Evolutionary conservation across 140 eudicot genomes (phyloP).

Genomic region (Senecio squalidus): DNA sequence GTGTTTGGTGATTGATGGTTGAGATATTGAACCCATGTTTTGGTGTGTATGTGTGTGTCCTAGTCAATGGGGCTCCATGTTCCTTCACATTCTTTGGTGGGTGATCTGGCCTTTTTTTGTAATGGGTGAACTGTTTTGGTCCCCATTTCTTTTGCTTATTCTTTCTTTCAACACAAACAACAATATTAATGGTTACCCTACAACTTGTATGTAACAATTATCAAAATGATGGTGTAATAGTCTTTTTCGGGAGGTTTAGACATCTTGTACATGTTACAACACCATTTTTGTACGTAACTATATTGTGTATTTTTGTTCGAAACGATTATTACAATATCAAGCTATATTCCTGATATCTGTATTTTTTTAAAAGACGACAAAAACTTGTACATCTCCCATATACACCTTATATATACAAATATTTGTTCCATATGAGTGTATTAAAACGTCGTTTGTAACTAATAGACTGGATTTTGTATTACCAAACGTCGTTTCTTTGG

Average conservation of each 20-base stretch:
- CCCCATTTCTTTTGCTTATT: conserved; percentile 14
- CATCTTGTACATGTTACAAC: not conserved
- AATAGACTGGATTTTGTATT: too few relatives aligned
- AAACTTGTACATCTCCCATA: too few relatives aligned
- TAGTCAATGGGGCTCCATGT: conserved; percentile 24
- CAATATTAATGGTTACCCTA: conserved; percentile 8
- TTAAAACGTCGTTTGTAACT: too few relatives aligned
- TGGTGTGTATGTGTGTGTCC: conserved; percentile 15
- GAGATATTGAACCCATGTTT: conserved; percentile 10
- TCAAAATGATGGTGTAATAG: not conserved
- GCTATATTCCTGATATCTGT: too few relatives aligned
- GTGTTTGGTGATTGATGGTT: conserved; percentile 20
- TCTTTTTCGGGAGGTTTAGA: not conserved
- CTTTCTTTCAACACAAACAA: conserved; percentile 21
- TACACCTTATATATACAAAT: too few relatives aligned
- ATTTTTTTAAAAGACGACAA: too few relatives aligned
- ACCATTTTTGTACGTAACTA: not conserved
- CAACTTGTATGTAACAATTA: not conserved
- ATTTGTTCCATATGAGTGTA: too few relatives aligned
- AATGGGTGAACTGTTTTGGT: conserved; percentile 33
- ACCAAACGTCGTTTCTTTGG: too few relatives aligned
- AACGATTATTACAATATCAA: too few relatives aligned
- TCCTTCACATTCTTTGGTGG: conserved; percentile 35
- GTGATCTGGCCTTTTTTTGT: conserved; percentile 28
- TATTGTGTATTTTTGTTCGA: too few relatives aligned